Evolutionary conservation across 257 asterid genomes (phyloP).

Genomic region (Petrea volubilis): DNA sequence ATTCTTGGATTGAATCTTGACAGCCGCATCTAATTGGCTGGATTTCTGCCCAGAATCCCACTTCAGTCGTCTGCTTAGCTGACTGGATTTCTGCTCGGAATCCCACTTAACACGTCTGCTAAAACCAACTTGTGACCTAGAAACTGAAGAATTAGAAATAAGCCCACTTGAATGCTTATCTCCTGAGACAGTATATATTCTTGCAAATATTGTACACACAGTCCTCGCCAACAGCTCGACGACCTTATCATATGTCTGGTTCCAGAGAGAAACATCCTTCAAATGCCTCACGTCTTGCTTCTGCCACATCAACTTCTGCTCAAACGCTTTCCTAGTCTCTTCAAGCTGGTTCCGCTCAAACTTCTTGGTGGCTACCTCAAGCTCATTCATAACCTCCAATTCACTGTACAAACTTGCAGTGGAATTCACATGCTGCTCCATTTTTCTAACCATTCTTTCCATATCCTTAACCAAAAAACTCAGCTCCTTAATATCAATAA

Average conservation of each 20-base stretch:
- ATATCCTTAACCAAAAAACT: conserved; percentile 89
- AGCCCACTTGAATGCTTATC: conserved; percentile 29
- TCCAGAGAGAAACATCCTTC: conserved; percentile 87
- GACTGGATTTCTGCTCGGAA: conserved; percentile 30
- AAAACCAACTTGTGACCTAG: conserved; percentile 33
- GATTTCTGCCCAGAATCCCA: conserved; percentile 23
- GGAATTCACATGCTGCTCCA: conserved; percentile 70
- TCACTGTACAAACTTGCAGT: conserved; percentile 63
- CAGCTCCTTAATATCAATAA: conserved; percentile 63
- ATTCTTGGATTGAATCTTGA: conserved; percentile 37
- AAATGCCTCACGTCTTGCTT: conserved; percentile 81
- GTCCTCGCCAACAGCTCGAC: conserved; percentile 82
- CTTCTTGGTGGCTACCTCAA: conserved; percentile 77
- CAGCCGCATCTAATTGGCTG: no score
- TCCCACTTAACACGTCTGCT: conserved; percentile 40
- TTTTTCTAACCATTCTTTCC: conserved; percentile 79
- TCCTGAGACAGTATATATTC: conserved; percentile 52
- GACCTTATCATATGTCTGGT: conserved; percentile 75
- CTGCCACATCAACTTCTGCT: conserved; percentile 90
- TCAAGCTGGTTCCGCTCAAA: conserved; percentile 75
- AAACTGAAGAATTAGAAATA: conserved; percentile 15
- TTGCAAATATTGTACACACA: conserved; percentile 68
- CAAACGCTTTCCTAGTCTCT: conserved; percentile 71
- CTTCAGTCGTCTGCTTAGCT: conserved; percentile 22
- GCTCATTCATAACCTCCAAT: conserved; percentile 75